Base-by-base conservation (phyloP, 495 filamentous ascomycete genomes). In the Aspergillus carlsbadensis region DNA sequence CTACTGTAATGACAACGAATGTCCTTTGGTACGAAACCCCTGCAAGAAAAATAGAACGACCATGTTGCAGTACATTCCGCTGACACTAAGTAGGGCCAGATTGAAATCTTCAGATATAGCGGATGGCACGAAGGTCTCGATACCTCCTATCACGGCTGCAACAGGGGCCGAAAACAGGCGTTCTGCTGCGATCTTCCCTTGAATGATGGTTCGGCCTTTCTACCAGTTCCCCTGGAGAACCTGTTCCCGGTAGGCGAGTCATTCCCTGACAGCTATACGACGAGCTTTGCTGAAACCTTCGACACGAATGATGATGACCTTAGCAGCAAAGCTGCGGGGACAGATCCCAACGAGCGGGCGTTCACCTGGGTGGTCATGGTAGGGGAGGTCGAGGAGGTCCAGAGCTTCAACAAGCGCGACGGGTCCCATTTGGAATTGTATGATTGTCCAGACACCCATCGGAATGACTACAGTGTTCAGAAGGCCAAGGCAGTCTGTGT, bases 131-230 rank as follows among this genome's bases (percentile, higher is more conserved):
- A 18, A 18, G 39, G 39, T 4, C 39, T 13, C 21, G 15, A 3
- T 6, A 20, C 3, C 5, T 18, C 18, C 17, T 43, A 10, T 18
- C 41, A 14, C 13, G 41, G 41, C 6, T 43, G 41, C 18, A 41
- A 41, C 10, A 24, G 4, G 41, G 41, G 41, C 6, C 7, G 20
- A 11, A 21, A 24, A 13, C n/a, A 3, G 1, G 7, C 17, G 3
- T 50, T 52, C 13, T 52, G 49, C 37, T 52, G 49, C 20, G 36
- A 52, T 13, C 49, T 21, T 26, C 49, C 49, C 10, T n/a, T 41
- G 1, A 29, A 5, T 13, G 36, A 20, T 4, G 49, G 49, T 15
- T 52, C 49, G 17, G 10, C 49, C 1, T 52, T 52, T 22, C 20
- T 52, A 10, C 49, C 49, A 6, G 49, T 52, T 1, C 49, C 49